Evolutionary conservation across 176 grass and related monocot species (phyloP).

Genomic region (Avena atlantica): DNA sequence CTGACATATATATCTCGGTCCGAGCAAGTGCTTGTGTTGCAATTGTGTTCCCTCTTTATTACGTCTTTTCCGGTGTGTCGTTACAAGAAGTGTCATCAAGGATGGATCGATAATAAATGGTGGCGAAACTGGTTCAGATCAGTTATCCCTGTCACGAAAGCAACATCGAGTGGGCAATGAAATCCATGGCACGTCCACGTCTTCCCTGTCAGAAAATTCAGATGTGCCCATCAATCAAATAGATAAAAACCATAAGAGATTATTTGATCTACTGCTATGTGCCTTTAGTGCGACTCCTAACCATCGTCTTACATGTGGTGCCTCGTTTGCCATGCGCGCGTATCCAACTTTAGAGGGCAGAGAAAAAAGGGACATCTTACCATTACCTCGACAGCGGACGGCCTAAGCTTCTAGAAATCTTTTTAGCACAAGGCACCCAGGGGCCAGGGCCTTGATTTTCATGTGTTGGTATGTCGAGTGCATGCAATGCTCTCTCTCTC

Average conservation of each 20-base stretch:
- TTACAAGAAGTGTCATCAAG: neutral
- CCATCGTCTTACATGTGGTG: neutral
- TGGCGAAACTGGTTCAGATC: neutral
- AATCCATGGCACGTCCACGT: constrained; percentile 12
- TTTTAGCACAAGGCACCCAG: neutral
- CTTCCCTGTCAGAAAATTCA: neutral
- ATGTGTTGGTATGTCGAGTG: neutral
- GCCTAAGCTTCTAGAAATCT: constrained; percentile 14
- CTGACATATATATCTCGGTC: neutral
- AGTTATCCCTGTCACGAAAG: neutral
- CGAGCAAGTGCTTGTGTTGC: neutral
- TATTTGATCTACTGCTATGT: neutral
- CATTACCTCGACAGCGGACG: neutral
- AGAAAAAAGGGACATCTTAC: neutral
- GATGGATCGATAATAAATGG: constrained; percentile 18
- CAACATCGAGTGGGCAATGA: neutral
- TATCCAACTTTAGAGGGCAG: neutral
- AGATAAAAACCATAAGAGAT: too few relatives aligned
- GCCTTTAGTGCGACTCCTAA: neutral
- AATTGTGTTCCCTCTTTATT: neutral
- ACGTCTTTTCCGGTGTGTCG: neutral
- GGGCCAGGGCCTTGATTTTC: neutral
- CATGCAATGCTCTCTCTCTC: neutral
- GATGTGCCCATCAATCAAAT: constrained; percentile 11
- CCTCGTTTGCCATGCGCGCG: neutral